These are phyloP conservation scores for Vaccinium macrocarpon DNA, from an alignment of 148 eudicot genomes.

Conservation along the genomic window DNA sequence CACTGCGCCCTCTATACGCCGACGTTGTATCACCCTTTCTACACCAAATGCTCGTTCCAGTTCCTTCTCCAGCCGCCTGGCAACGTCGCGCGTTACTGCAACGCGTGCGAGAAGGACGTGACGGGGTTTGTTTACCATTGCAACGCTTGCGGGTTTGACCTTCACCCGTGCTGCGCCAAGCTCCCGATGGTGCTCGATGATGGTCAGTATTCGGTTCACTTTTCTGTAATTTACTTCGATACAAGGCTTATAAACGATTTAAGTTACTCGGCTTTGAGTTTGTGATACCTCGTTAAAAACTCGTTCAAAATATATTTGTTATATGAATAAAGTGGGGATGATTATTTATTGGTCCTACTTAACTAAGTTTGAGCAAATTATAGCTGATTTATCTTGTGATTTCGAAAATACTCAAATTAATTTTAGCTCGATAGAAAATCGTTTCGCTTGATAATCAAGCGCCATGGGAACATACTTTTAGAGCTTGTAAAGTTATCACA, in stretches of 20 bases:
- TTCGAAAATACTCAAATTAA: too few relatives aligned
- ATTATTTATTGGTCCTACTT: too few relatives aligned
- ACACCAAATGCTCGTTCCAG: conserved; percentile 70
- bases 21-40: conserved; percentile 68
- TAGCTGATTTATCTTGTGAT: too few relatives aligned
- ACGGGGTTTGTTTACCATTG: conserved; percentile 87
- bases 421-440: too few relatives aligned
- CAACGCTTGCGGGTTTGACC: conserved; percentile 71
- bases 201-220: conserved; percentile 24
- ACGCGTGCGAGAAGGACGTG: conserved; percentile 73
- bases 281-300: too few relatives aligned
- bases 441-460: too few relatives aligned
- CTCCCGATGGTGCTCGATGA: conserved; percentile 76
- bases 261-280: too few relatives aligned
- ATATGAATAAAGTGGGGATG: too few relatives aligned
- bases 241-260: background rate
- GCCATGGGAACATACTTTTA: too few relatives aligned
- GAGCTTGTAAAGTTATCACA: too few relatives aligned
- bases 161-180: conserved; percentile 91
- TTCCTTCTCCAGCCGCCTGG: conserved; percentile 77
- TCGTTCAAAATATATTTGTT: too few relatives aligned
- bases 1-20: conserved; percentile 76
- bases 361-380: too few relatives aligned
- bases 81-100: conserved; percentile 61
- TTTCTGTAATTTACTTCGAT: background rate